A percentile compares a stretch with the other conserved stretches of the same genome.
Evolutionary conservation across 2,329 filamentous ascomycete species (phyloP).

Genomic region (Endothia cerciana): DNA sequence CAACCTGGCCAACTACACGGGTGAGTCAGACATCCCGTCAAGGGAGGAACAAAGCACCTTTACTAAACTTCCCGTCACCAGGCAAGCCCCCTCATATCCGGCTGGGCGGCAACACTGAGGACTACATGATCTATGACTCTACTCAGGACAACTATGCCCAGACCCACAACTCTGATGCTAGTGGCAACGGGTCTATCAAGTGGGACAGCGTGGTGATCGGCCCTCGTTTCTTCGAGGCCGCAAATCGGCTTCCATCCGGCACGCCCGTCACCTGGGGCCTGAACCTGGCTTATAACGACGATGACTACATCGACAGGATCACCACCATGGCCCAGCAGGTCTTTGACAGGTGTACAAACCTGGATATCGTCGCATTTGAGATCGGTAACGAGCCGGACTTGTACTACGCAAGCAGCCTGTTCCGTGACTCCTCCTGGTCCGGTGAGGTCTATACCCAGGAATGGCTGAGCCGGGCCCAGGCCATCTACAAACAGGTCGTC

Average conservation of each 20-base stretch:
- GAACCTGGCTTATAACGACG: conserved; percentile 51
- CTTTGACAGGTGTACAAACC: conserved; percentile 31
- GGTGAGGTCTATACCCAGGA: conserved; percentile 48
- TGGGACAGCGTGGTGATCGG: conserved; percentile 51
- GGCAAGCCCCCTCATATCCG: conserved; percentile 53
- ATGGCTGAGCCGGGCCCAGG: conserved; percentile 49
- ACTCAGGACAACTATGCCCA: conserved; percentile 42
- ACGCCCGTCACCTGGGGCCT: conserved; percentile 54
- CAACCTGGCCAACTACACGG: conserved; percentile 53
- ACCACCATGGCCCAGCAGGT: conserved; percentile 42
- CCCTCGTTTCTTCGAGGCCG: conserved; percentile 49
- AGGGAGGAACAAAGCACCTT: neutral
- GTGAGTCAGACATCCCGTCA: conserved; percentile 48
- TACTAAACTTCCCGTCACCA: neutral
- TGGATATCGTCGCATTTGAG: conserved; percentile 37
- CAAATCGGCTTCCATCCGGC: conserved; percentile 52
- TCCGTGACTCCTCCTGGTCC: conserved; percentile 48
- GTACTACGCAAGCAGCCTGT: conserved; percentile 44
- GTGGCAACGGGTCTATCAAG: conserved; percentile 44
- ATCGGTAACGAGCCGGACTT: conserved; percentile 40
- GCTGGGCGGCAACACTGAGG: conserved; percentile 55
- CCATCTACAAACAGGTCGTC: conserved; percentile 49
- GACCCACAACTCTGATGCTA: conserved; percentile 42
- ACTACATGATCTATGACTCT: conserved; percentile 51
- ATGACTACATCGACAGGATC: conserved; percentile 49